A percentile compares a stretch with the other conserved stretches of the same genome.
Conservation (phyloP, 1,284 basidiomycete species). For the Hymenochaete sp. region DNA sequence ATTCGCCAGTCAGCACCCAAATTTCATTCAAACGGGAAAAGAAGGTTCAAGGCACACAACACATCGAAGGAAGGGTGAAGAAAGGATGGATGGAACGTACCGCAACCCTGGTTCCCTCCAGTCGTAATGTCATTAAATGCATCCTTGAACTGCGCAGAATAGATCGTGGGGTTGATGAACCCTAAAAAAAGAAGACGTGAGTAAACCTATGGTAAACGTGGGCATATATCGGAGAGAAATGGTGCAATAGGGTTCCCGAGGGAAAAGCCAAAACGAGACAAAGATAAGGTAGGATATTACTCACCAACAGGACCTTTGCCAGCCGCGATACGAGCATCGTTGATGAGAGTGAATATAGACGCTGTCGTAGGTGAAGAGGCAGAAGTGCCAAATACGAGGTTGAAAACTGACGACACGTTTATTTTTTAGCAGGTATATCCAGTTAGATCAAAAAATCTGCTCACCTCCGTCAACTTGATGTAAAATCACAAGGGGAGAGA, state of each 20-base stretch:
- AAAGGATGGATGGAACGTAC: slow-evolving; percentile 7
- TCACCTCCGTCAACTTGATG: slow-evolving; percentile 17
- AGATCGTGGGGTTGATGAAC: slow-evolving; percentile 33
- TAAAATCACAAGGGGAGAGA: neutral
- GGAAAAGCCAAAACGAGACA: slow-evolving; percentile 7
- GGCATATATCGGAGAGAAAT: too few relatives aligned
- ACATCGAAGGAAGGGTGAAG: neutral
- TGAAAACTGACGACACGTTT: slow-evolving; percentile 19
- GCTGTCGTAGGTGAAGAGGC: slow-evolving; percentile 36
- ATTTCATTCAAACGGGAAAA: too few relatives aligned
- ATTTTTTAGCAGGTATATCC: neutral
- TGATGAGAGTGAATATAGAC: slow-evolving; percentile 38
- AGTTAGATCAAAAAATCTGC: neutral
- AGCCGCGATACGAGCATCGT: slow-evolving; percentile 35
- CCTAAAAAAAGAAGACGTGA: slow-evolving; percentile 18
- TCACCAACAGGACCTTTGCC: slow-evolving; percentile 30
- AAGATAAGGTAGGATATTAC: neutral
- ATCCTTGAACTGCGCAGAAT: slow-evolving; percentile 22
- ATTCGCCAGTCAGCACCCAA: slow-evolving; percentile 1
- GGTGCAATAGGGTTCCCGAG: neutral
- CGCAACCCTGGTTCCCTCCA: slow-evolving; percentile 28
- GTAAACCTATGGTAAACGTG: neutral
- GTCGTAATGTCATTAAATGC: slow-evolving; percentile 31
- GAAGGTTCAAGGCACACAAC: neutral
- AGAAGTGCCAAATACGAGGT: slow-evolving; percentile 30